Evolutionary conservation across 139 green algal species (phyloP).

Genomic region (Closterium sp.): DNA sequence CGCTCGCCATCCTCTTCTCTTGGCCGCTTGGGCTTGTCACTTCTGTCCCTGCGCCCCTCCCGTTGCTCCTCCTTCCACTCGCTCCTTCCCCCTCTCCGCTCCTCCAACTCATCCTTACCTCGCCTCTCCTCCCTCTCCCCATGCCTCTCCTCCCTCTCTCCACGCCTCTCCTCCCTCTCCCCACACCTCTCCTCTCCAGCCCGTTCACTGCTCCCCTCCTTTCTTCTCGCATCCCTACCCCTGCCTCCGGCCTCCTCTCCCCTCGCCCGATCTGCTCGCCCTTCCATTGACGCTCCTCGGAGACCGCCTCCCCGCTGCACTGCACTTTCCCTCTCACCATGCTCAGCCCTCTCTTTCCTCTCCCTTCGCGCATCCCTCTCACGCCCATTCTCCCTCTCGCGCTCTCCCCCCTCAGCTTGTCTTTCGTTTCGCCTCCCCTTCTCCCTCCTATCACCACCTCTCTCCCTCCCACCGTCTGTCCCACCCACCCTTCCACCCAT

Average conservation of each 20-base stretch:
- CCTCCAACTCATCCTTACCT: not conserved
- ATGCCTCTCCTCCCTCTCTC: not conserved
- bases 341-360: too few species aligned
- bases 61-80: conserved; percentile 5
- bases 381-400: too few species aligned
- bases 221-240: not conserved
- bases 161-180: not conserved
- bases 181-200: not conserved
- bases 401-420: not conserved
- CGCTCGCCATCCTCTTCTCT: too few species aligned
- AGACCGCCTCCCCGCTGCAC: too few species aligned
- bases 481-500: not conserved
- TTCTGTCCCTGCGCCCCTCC: not conserved
- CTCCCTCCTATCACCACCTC: conserved; percentile 1
- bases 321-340: too few species aligned
- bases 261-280: too few species aligned
- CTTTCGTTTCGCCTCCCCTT: not conserved
- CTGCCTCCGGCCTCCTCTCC: too few species aligned
- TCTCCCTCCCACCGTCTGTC: not conserved
- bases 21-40: not conserved
- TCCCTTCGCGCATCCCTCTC: too few species aligned
- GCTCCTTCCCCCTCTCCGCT: not conserved
- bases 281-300: too few species aligned
- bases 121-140: not conserved
- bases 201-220: not conserved